Conservation (phyloP, 305 asterid species). For the Withania somnifera region DNA sequence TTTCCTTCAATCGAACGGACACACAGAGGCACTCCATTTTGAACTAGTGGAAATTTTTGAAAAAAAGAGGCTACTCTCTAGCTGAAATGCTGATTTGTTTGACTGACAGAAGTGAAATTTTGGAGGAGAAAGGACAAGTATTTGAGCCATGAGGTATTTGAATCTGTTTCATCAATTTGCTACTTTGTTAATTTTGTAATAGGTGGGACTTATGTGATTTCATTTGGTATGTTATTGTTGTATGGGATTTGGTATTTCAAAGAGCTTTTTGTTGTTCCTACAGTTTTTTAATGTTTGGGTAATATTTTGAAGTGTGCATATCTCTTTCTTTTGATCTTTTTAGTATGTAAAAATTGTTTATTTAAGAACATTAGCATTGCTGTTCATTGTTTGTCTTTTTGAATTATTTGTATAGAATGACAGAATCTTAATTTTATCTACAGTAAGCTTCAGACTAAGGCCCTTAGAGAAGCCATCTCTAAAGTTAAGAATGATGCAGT, state of each 20-base stretch:
- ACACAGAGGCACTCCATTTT: no score
- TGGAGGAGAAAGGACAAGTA: not conserved
- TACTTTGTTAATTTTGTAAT: no score
- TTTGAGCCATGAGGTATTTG: no score
- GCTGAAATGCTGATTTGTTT: not conserved
- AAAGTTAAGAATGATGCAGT: conserved; percentile 19
- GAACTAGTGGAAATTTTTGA: no score
- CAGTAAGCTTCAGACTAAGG: conserved; percentile 58
- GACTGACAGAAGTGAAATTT: not conserved
- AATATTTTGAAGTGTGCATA: not conserved
- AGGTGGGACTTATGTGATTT: no score
- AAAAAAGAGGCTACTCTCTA: no score
- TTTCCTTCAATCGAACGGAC: not conserved
- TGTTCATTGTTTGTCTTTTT: not conserved
- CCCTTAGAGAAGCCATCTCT: conserved; percentile 46
- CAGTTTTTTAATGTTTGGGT: not conserved
- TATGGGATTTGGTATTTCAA: not conserved
- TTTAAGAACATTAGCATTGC: not conserved
- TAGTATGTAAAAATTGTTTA: not conserved
- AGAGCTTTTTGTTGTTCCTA: not conserved
- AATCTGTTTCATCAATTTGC: no score
- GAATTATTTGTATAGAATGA: not conserved
- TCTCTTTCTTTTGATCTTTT: not conserved
- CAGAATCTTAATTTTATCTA: not conserved
- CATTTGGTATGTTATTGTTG: no score